Evolutionary conservation across 1,284 basidiomycete species (phyloP).

Genomic region (Ustilago crameri): DNA sequence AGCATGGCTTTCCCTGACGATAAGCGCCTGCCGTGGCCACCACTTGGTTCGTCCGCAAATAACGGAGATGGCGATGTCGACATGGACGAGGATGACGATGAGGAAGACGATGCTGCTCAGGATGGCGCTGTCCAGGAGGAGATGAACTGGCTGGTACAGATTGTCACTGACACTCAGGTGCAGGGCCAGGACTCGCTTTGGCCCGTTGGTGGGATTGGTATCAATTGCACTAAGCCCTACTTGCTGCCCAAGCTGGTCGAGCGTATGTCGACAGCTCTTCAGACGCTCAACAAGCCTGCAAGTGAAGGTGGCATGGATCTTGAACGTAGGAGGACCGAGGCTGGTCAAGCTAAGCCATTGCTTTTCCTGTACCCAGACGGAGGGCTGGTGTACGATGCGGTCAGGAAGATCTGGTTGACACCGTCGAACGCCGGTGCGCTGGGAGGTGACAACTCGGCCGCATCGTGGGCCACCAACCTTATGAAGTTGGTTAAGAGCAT

Average conservation of each 20-base stretch:
- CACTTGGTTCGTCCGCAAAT: neutral
- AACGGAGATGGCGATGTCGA: conserved; percentile 26
- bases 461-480: conserved; percentile 44
- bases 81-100: conserved; percentile 35
- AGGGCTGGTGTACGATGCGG: conserved; percentile 59
- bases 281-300: conserved; percentile 20
- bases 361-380: conserved; percentile 63
- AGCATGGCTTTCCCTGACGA: conserved; percentile 54
- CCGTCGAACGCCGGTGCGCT: conserved; percentile 18
- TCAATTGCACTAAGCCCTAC: conserved; percentile 64
- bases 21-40: conserved; percentile 45
- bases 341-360: conserved; percentile 37
- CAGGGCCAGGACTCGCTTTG: conserved; percentile 38
- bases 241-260: conserved; percentile 41
- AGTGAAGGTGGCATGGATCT: conserved; percentile 29
- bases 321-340: conserved; percentile 5
- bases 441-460: conserved; percentile 27
- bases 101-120: conserved; percentile 17
- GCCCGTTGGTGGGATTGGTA: conserved; percentile 53
- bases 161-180: conserved; percentile 36
- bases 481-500: conserved; percentile 43
- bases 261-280: conserved; percentile 39
- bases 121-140: conserved; percentile 36
- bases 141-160: conserved; percentile 47
- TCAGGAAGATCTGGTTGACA: conserved; percentile 47